These are phyloP conservation scores for Vitellaria paradoxa DNA, from an alignment of 179 eudicot genomes.

Conservation along the genomic window DNA sequence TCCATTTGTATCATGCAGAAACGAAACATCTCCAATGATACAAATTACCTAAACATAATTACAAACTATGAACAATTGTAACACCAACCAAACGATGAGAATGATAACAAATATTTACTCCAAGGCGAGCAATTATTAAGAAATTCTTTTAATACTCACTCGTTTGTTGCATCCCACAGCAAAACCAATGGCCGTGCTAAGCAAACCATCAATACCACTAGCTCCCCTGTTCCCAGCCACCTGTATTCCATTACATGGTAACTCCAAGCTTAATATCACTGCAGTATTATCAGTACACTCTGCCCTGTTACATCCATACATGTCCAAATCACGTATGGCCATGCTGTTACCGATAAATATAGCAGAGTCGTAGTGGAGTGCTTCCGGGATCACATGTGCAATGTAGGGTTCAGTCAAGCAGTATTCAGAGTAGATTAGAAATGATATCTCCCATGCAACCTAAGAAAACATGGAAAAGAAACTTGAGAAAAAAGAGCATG, in stretches of 20 bases:
- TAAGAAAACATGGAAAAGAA: constrained; percentile 28
- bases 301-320: constrained; percentile 61
- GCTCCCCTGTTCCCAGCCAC: constrained; percentile 92
- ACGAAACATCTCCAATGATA: constrained; percentile 87
- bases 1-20: constrained; percentile 97
- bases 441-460: constrained; percentile 85
- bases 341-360: constrained; percentile 93
- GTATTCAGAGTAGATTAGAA: constrained; percentile 51
- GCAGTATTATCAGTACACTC: constrained; percentile 28
- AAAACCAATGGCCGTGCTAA: constrained; percentile 90
- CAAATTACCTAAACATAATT: constrained; percentile 59
- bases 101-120: not conserved
- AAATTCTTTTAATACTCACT: constrained; percentile 41
- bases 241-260: constrained; percentile 59
- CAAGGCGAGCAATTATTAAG: not conserved
- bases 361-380: constrained; percentile 59
- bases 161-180: constrained; percentile 85
- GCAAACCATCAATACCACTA: constrained; percentile 98
- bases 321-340: constrained; percentile 93
- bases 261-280: constrained; percentile 26
- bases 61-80: constrained; percentile 9
- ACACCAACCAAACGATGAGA: not conserved
- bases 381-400: constrained; percentile 50
- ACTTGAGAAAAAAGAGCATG: not conserved
- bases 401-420: constrained; percentile 91